phyloP scores from a whole-genome alignment of 2,329 filamentous ascomycete genomes.

The Xylariaceae sp. region DNA sequence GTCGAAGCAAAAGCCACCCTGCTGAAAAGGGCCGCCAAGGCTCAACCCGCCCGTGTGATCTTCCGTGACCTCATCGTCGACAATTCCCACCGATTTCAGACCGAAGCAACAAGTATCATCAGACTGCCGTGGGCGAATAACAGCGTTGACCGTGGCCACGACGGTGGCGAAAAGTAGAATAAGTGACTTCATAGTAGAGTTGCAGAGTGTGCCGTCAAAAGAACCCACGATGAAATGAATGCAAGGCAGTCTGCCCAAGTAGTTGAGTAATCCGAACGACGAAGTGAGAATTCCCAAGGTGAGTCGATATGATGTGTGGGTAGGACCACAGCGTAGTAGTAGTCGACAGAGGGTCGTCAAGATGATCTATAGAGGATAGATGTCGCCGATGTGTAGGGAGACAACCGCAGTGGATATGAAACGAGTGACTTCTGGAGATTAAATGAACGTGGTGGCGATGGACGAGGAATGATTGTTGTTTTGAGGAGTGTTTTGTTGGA shows the following conservation, averaged over 20 bases:
- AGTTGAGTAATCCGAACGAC: conserved; percentile 1
- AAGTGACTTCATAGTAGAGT: conserved; percentile 23
- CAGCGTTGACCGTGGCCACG: conserved; percentile 11
- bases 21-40: conserved; percentile 28
- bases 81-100: conserved; percentile 26
- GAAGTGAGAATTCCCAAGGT: conserved; percentile 11
- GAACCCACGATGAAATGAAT: no score
- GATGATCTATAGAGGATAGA: background rate
- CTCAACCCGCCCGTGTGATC: conserved; percentile 26
- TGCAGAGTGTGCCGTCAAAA: conserved; percentile 1
- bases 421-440: background rate
- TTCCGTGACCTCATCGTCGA: conserved; percentile 27
- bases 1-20: conserved; percentile 29
- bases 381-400: conserved; percentile 5
- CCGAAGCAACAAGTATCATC: conserved; percentile 28
- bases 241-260: background rate
- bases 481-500: background rate
- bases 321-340: conserved; percentile 4
- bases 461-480: background rate
- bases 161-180: conserved; percentile 18
- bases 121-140: conserved; percentile 18
- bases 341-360: background rate
- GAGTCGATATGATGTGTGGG: conserved; percentile 18
- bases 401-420: background rate
- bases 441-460: background rate